phyloP scores from a whole-genome alignment of 306 rosid species.

The Lathyrus sativus region DNA sequence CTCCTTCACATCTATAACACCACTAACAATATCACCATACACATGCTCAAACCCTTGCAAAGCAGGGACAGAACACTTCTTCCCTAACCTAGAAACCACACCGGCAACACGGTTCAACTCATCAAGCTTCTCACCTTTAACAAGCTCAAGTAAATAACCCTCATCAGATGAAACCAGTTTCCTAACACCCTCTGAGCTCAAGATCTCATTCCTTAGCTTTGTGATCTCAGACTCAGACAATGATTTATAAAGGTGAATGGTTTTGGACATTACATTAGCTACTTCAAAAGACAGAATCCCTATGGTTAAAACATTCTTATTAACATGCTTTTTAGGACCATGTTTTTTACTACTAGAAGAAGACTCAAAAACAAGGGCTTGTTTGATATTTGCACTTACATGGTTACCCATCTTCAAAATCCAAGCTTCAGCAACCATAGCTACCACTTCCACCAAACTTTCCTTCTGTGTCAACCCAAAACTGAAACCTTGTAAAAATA shows the following conservation, averaged over 20 bases:
- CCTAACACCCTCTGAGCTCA: constrained; percentile 65
- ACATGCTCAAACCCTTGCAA: constrained; percentile 97
- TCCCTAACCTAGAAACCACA: constrained; percentile 88
- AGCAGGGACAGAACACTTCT: constrained; percentile 79
- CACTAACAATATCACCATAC: constrained; percentile 68
- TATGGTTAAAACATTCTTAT: constrained; percentile 42
- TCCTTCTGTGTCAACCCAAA: constrained; percentile 21
- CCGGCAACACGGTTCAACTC: constrained; percentile 79
- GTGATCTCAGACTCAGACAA: constrained; percentile 73
- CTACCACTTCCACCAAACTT: constrained; percentile 41
- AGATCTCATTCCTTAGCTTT: constrained; percentile 81
- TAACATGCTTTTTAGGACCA: constrained; percentile 34
- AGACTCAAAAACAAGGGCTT: constrained; percentile 71
- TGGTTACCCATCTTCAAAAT: constrained; percentile 92
- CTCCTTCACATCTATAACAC: constrained; percentile 79
- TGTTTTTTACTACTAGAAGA: constrained; percentile 57
- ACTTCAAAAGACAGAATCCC: constrained; percentile 97
- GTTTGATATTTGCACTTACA: constrained; percentile 84
- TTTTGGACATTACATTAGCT: constrained; percentile 88
- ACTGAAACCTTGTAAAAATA: constrained; percentile 6
- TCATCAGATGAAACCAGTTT: constrained; percentile 76
- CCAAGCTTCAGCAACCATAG: constrained; percentile 97
- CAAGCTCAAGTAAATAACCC: constrained; percentile 77
- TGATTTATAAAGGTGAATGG: constrained; percentile 73
- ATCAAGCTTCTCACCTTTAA: constrained; percentile 80